Conservation (phyloP, 768 basidiomycete species). For the Tylopilus rubrobrunneus region DNA sequence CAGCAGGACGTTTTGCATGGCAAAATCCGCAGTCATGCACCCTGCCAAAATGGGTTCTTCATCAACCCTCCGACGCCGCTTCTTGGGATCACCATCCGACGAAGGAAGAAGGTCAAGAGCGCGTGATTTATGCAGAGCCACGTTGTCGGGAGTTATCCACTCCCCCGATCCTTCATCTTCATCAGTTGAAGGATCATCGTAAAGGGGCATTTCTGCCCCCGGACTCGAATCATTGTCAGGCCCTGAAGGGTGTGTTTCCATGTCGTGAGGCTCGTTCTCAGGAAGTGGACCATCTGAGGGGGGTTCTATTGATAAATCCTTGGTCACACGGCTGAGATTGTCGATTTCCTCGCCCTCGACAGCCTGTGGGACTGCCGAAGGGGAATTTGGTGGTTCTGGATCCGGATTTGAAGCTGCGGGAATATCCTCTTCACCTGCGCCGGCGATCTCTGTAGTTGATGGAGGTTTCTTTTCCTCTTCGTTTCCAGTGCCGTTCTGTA, state of each 20-base stretch:
- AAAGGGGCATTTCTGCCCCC: constrained; percentile 38
- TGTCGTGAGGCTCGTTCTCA: constrained; percentile 32
- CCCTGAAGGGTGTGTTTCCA: constrained; percentile 19
- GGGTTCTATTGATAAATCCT: constrained; percentile 13
- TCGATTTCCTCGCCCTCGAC: neutral
- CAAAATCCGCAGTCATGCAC: constrained; percentile 98
- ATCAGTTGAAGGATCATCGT: constrained; percentile 71
- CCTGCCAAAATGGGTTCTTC: constrained; percentile 57
- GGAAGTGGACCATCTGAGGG: constrained; percentile 1
- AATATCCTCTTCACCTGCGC: constrained; percentile 6
- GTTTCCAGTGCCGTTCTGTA: constrained; percentile 7
- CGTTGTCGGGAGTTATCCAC: constrained; percentile 95
- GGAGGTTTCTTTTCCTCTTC: neutral
- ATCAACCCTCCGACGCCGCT: constrained; percentile 34
- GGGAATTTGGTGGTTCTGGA: neutral
- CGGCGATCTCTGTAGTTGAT: neutral
- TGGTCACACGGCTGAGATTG: constrained; percentile 11
- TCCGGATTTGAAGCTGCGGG: neutral
- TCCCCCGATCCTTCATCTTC: constrained; percentile 85
- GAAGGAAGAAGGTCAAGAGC: constrained; percentile 79
- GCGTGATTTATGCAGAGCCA: constrained; percentile 79
- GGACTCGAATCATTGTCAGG: constrained; percentile 5
- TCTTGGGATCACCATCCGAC: constrained; percentile 28
- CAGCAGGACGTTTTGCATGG: constrained; percentile 95
- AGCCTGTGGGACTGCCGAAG: neutral